A percentile compares a stretch with the other conserved stretches of the same genome.
phyloP scores from a whole-genome alignment of 495 filamentous ascomycete species.

The Aspergillus wentii region DNA sequence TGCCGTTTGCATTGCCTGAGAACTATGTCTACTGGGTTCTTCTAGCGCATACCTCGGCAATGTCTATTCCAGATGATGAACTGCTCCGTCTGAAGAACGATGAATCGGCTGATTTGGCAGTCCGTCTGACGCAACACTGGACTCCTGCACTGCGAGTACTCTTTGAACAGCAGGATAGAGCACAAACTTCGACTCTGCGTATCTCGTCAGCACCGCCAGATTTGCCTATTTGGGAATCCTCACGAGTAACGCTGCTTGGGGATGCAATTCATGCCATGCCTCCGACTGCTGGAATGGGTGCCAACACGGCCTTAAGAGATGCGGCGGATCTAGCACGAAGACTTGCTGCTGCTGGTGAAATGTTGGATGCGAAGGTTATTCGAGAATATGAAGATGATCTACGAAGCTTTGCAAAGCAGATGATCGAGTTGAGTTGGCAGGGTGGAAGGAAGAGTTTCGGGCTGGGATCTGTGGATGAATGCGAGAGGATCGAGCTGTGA shows the following conservation, averaged over 20 bases:
- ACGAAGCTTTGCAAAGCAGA: slow-evolving; percentile 17
- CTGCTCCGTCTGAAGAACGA: slow-evolving; percentile 12
- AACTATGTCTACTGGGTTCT: slow-evolving; percentile 40
- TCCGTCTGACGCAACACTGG: slow-evolving; percentile 21
- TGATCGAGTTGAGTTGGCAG: slow-evolving; percentile 18
- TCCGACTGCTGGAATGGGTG: slow-evolving; percentile 55
- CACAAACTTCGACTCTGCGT: slow-evolving; percentile 25
- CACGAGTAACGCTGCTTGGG: slow-evolving; percentile 54
- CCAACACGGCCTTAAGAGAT: slow-evolving; percentile 51
- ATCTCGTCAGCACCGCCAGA: slow-evolving; percentile 35
- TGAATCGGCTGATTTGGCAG: slow-evolving; percentile 18
- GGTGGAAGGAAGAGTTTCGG: slow-evolving; percentile 25
- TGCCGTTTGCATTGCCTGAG: slow-evolving; percentile 14
- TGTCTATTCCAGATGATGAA: slow-evolving; percentile 13
- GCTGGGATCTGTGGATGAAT: slow-evolving; percentile 19
- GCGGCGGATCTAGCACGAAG: slow-evolving; percentile 21
- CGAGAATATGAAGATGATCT: slow-evolving; percentile 30
- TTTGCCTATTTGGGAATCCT: slow-evolving; percentile 24
- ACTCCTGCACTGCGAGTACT: slow-evolving; percentile 26
- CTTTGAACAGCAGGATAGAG: slow-evolving; percentile 26
- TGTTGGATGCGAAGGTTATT: slow-evolving; percentile 15
- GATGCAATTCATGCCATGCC: slow-evolving; percentile 61
- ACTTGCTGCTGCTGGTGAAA: slow-evolving; percentile 19
- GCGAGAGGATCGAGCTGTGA: slow-evolving; percentile 12
- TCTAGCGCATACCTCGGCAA: slow-evolving; percentile 14